Conservation (phyloP, 179 eudicot species). For the Spinacia oleracea region DNA sequence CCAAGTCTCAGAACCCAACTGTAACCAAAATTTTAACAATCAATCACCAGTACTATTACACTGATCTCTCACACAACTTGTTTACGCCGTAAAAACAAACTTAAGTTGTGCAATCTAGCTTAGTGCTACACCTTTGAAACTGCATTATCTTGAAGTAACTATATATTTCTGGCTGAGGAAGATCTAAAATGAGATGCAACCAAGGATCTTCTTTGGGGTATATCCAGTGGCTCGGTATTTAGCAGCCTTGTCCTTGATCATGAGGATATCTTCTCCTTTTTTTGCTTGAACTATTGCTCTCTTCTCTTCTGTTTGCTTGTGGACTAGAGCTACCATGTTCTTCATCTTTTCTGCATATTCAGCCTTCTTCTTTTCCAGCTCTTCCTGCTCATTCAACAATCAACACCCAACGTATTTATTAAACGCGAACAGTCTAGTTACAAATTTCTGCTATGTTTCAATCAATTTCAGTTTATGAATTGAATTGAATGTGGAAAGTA, state of each 20-base stretch:
- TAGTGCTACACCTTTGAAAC: constrained; percentile 1
- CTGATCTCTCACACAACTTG: constrained; percentile 2
- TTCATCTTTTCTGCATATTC: constrained; percentile 72
- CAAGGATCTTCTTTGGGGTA: constrained; percentile 61
- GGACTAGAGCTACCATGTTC: constrained; percentile 63
- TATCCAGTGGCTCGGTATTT: constrained; percentile 72
- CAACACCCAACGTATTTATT: no score
- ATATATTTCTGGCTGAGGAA: background rate
- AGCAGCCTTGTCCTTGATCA: constrained; percentile 76
- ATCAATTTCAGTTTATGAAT: background rate
- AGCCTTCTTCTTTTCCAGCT: constrained; percentile 73
- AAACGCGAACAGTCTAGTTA: background rate
- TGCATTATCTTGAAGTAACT: constrained; percentile 2
- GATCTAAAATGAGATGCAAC: constrained; percentile 57
- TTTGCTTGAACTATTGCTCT: constrained; percentile 69
- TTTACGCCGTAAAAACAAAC: background rate
- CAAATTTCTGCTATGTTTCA: background rate
- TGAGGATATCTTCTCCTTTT: constrained; percentile 62
- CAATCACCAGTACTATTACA: background rate
- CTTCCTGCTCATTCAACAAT: constrained; percentile 51
- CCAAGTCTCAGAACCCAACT: background rate
- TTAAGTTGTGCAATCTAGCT: background rate
- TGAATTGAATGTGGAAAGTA: no score
- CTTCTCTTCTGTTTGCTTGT: constrained; percentile 87
- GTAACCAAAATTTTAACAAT: background rate